Evolutionary conservation across 306 rosid species (phyloP).

Genomic region (Quercus engelmannii): DNA sequence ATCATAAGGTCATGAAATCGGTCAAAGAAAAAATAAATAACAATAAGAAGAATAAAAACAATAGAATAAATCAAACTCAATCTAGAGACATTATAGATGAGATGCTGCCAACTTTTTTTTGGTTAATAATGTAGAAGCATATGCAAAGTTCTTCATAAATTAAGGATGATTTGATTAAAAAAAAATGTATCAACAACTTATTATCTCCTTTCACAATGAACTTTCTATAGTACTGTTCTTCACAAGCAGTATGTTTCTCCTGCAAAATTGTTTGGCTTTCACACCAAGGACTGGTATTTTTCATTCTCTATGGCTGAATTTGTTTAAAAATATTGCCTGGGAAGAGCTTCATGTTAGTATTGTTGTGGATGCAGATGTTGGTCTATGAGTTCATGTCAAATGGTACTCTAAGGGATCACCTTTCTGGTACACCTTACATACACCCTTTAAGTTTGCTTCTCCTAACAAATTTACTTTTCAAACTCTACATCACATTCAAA

Average conservation of each 20-base stretch:
- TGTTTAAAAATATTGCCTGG: background rate
- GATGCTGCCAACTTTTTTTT: background rate
- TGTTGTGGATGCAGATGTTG: slow-evolving; percentile 71
- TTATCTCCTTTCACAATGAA: background rate
- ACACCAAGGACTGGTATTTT: background rate
- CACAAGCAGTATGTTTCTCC: background rate
- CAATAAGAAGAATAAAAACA: background rate
- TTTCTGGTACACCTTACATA: slow-evolving; percentile 58
- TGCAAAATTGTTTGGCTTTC: background rate
- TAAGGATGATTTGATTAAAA: slow-evolving; percentile 4
- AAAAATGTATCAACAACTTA: background rate
- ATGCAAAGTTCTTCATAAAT: background rate
- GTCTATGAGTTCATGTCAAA: slow-evolving; percentile 87
- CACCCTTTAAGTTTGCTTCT: slow-evolving; percentile 9
- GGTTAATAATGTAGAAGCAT: background rate
- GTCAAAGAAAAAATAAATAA: background rate
- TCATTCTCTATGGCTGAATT: slow-evolving; percentile 9
- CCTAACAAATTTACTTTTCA: background rate
- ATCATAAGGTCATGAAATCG: background rate
- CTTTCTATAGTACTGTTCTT: background rate
- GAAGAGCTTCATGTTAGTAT: background rate
- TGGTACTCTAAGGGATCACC: slow-evolving; percentile 85
- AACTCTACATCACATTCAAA: background rate
- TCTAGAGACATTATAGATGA: background rate
- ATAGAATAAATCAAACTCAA: slow-evolving; percentile 2